Conservation (phyloP, 2,329 filamentous ascomycete species). For the Phoma herbarum region DNA sequence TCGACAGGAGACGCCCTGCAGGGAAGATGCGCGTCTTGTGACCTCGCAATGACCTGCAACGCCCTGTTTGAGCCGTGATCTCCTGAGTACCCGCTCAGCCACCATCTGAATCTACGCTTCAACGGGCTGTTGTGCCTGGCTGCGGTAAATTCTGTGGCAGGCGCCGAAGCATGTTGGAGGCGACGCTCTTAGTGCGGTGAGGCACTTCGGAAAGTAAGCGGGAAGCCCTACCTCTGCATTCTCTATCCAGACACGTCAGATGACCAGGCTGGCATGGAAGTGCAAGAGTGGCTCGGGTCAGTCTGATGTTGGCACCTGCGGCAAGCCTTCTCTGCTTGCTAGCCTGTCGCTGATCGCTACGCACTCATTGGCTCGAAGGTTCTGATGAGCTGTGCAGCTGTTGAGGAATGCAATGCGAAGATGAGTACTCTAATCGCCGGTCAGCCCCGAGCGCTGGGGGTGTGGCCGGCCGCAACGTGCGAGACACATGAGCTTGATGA, state of each 20-base stretch:
- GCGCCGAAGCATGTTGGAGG: conserved; percentile 33
- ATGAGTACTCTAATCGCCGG: conserved; percentile 32
- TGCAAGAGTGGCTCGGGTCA: conserved; percentile 28
- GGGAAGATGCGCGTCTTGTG: conserved; percentile 43
- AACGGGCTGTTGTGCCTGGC: conserved; percentile 49
- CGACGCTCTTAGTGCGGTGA: conserved; percentile 33
- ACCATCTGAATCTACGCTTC: conserved; percentile 46
- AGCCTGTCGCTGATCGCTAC: conserved; percentile 22
- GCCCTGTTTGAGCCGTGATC: conserved; percentile 33
- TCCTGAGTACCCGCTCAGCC: conserved; percentile 44
- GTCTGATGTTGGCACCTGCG: conserved; percentile 41
- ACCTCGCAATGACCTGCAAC: conserved; percentile 39
- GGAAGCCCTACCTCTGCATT: conserved; percentile 37
- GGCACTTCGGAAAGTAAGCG: conserved; percentile 37
- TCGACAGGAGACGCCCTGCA: conserved; percentile 45
- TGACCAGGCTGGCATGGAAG: conserved; percentile 38
- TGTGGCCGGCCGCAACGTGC: conserved; percentile 45
- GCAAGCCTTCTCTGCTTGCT: conserved; percentile 35
- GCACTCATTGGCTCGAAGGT: conserved; percentile 29
- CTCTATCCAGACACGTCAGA: conserved; percentile 44
- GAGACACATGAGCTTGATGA: conserved; percentile 44
- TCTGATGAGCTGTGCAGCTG: conserved; percentile 30
- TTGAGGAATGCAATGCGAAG: conserved; percentile 48
- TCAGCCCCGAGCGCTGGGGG: conserved; percentile 39
- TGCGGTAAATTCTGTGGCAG: conserved; percentile 41